These are phyloP conservation scores for Galerina sulciceps DNA, from an alignment of 768 basidiomycete species.

Conservation along the genomic window DNA sequence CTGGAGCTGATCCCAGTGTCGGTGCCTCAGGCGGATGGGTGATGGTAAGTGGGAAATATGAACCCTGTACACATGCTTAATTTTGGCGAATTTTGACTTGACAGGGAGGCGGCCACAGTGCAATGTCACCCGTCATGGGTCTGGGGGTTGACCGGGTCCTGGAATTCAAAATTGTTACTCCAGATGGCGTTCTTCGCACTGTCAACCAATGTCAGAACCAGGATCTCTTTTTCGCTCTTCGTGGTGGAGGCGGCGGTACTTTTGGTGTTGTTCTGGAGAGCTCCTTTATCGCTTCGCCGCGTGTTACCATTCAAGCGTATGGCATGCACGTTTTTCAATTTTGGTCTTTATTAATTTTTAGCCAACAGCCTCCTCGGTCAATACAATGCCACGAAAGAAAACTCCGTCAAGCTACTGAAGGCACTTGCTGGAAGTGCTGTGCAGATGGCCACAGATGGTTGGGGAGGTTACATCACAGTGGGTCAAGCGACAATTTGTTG, in stretches of 20 bases:
- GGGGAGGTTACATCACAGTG: slow-evolving; percentile 26
- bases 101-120: slow-evolving; percentile 22
- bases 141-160: slow-evolving; percentile 23
- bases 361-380: slow-evolving; percentile 13
- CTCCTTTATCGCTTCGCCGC: slow-evolving; percentile 15
- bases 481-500: background rate
- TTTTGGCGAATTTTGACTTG: background rate
- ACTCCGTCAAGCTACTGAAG: slow-evolving; percentile 14
- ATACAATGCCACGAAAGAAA: slow-evolving; percentile 18
- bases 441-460: slow-evolving; percentile 20
- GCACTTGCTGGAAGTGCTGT: slow-evolving; percentile 17
- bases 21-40: slow-evolving; percentile 24
- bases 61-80: no score
- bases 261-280: slow-evolving; percentile 41
- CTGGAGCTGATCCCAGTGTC: slow-evolving; percentile 23
- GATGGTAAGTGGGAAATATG: slow-evolving; percentile 12
- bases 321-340: background rate
- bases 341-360: background rate
- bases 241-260: slow-evolving; percentile 47
- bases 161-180: slow-evolving; percentile 41
- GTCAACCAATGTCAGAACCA: slow-evolving; percentile 45
- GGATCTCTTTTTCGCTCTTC: slow-evolving; percentile 51
- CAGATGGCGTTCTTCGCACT: slow-evolving; percentile 42
- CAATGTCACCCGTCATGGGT: slow-evolving; percentile 17
- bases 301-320: slow-evolving; percentile 20